phyloP scores from a whole-genome alignment of 345 rosid genomes.

The Syzygium aqueum region DNA sequence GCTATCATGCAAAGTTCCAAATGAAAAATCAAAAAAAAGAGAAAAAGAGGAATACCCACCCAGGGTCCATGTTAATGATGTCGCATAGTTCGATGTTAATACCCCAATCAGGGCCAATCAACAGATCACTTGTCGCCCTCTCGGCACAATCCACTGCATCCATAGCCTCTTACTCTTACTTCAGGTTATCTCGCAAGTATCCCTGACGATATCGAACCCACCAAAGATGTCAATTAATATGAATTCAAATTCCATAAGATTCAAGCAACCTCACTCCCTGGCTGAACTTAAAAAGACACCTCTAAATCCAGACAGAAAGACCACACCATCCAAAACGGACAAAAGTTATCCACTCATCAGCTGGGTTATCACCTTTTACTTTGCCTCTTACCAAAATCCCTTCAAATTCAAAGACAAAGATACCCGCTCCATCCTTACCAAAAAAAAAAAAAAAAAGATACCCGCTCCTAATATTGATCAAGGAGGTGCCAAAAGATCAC shows the following conservation, averaged over 20 bases:
- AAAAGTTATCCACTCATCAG: neutral
- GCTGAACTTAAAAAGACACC: neutral
- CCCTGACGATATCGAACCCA: neutral
- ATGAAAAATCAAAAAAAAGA: neutral
- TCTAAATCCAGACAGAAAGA: neutral
- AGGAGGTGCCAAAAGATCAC: neutral
- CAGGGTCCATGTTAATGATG: conserved; percentile 77
- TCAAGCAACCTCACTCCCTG: neutral
- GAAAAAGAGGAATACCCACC: conserved; percentile 32
- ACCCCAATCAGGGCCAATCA: conserved; percentile 97
- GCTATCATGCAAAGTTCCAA: neutral
- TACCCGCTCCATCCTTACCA: neutral
- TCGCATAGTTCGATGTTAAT: conserved; percentile 90
- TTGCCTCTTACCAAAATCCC: neutral
- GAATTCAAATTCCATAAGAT: neutral
- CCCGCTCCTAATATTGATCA: neutral
- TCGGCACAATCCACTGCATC: conserved; percentile 84
- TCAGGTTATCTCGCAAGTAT: neutral
- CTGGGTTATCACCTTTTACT: neutral
- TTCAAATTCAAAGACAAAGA: neutral
- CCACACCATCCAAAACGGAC: neutral
- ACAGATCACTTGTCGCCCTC: conserved; percentile 87
- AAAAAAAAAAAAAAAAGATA: too few relatives aligned
- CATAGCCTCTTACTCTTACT: conserved; percentile 27
- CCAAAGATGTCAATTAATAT: neutral